Evolutionary conservation across 176 grass and related monocot genomes (phyloP).

Genomic region (Ensete ventricosum): DNA sequence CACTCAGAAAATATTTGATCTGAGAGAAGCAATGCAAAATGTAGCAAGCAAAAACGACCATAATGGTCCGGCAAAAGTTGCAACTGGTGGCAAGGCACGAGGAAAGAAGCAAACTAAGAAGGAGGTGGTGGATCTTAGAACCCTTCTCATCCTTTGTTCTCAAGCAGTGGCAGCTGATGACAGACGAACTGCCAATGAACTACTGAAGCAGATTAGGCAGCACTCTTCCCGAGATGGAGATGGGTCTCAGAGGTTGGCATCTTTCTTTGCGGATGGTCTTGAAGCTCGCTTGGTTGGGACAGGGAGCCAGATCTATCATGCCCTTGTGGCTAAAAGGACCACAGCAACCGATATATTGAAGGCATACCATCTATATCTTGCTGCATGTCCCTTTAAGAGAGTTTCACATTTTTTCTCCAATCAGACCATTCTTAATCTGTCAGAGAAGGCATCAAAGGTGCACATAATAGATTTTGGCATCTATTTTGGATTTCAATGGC

Average conservation of each 20-base stretch:
- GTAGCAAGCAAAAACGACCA: constrained; percentile 14
- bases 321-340: constrained; percentile 26
- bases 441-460: constrained; percentile 22
- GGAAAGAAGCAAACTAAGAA: constrained; percentile 22
- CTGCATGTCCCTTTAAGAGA: constrained; percentile 38
- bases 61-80: constrained; percentile 6
- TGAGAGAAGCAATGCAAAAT: constrained; percentile 27
- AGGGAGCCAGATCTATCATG: constrained; percentile 32
- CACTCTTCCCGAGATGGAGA: constrained; percentile 38
- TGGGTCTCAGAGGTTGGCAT: constrained; percentile 39
- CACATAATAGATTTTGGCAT: constrained; percentile 69
- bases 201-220: constrained; percentile 42
- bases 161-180: constrained; percentile 31
- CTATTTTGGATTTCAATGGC: constrained; percentile 47
- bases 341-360: constrained; percentile 31
- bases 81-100: neutral
- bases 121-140: constrained; percentile 29
- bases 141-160: constrained; percentile 40
- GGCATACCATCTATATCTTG: constrained; percentile 26
- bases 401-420: constrained; percentile 36
- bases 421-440: constrained; percentile 35
- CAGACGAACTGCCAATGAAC: constrained; percentile 19
- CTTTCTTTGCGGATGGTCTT: constrained; percentile 43
- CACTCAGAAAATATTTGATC: neutral
- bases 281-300: constrained; percentile 55